A percentile compares a stretch with the other conserved stretches of the same genome.
Conservation (phyloP, 2,329 filamentous ascomycete species). For the Onygenales sp. region DNA sequence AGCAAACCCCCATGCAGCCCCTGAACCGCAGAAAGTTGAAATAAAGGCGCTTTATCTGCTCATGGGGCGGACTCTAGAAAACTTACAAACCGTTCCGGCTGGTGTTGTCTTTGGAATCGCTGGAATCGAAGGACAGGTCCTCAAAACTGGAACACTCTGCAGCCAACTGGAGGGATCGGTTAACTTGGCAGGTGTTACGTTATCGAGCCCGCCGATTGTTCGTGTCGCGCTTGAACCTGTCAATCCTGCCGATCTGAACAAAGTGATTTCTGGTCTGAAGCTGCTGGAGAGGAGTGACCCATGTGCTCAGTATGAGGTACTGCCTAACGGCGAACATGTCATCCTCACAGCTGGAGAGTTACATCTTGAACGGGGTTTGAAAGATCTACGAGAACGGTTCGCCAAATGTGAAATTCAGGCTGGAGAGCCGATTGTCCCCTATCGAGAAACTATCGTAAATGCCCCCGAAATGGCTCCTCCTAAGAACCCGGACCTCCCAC, state of each 20-base stretch:
- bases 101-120: slow-evolving; percentile 93
- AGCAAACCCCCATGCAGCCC: slow-evolving; percentile 58
- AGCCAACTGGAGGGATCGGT: slow-evolving; percentile 76
- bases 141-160: slow-evolving; percentile 91
- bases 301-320: slow-evolving; percentile 89
- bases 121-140: slow-evolving; percentile 82
- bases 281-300: slow-evolving; percentile 91
- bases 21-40: slow-evolving; percentile 70
- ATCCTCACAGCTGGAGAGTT: slow-evolving; percentile 88
- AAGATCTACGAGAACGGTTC: slow-evolving; percentile 85
- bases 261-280: slow-evolving; percentile 83
- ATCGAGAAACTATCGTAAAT: slow-evolving; percentile 81
- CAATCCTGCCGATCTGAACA: slow-evolving; percentile 82
- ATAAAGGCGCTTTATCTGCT: slow-evolving; percentile 86
- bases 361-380: slow-evolving; percentile 86
- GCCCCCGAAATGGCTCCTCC: slow-evolving; percentile 88
- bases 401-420: slow-evolving; percentile 91
- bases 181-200: slow-evolving; percentile 78
- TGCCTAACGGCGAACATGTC: slow-evolving; percentile 89
- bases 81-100: slow-evolving; percentile 73
- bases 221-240: slow-evolving; percentile 90
- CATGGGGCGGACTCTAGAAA: slow-evolving; percentile 85
- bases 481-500: slow-evolving; percentile 72
- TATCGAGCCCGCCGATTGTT: slow-evolving; percentile 82
- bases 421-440: slow-evolving; percentile 89